These are phyloP conservation scores for Pseudofabraea citricarpa DNA, from an alignment of 2,329 filamentous ascomycete genomes.

Conservation along the genomic window DNA sequence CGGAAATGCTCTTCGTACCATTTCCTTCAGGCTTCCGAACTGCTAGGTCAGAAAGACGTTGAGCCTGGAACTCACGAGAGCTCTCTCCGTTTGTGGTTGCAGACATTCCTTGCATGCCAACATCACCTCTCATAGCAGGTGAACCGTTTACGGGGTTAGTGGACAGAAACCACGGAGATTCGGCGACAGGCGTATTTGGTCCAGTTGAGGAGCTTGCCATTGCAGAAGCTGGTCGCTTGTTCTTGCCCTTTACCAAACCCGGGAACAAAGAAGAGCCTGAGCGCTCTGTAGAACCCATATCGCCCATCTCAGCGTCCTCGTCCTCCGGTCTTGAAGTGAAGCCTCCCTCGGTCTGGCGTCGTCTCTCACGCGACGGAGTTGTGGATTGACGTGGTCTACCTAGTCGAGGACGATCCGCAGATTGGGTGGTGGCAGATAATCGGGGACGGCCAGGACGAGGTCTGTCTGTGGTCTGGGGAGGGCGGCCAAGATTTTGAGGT, in stretches of 20 bases:
- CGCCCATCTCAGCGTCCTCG: neutral
- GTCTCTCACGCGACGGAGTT: neutral
- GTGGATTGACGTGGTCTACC: neutral
- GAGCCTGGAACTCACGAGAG: neutral
- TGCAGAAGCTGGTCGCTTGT: neutral
- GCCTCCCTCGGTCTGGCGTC: neutral
- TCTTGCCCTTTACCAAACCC: neutral
- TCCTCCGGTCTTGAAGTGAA: neutral
- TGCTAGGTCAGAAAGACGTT: neutral
- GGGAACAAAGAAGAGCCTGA: neutral
- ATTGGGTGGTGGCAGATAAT: neutral
- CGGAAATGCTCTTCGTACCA: neutral
- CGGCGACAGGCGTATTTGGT: neutral
- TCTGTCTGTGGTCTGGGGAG: neutral
- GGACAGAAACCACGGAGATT: neutral
- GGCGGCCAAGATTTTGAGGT: neutral
- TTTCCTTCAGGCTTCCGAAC: neutral
- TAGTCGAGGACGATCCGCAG: constrained; percentile 1
- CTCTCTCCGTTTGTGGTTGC: neutral
- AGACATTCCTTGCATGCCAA: neutral
- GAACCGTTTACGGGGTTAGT: neutral
- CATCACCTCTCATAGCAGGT: neutral
- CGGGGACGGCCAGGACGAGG: constrained; percentile 1
- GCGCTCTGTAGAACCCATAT: neutral
- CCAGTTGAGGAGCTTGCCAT: neutral